These are phyloP conservation scores for Comarum palustre DNA, from an alignment of 306 rosid species.

Conservation along the genomic window DNA sequence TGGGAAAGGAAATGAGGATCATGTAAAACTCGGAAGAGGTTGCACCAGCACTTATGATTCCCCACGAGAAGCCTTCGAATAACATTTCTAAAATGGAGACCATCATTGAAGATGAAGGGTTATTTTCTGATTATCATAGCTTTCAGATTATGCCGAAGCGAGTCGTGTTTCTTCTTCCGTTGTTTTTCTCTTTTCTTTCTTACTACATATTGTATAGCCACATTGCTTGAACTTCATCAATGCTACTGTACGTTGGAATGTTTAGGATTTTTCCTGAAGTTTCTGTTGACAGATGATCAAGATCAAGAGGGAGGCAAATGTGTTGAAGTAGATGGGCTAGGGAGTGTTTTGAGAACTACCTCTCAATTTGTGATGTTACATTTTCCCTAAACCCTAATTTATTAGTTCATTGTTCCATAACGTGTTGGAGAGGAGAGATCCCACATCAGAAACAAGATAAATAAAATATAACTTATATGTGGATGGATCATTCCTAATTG, in stretches of 20 bases:
- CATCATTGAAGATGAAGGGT: constrained; percentile 17
- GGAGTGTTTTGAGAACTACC: neutral
- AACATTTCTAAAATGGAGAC: constrained; percentile 22
- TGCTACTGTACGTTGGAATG: neutral
- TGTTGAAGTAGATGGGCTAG: neutral
- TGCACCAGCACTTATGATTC: constrained; percentile 11
- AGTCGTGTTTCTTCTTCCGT: constrained; percentile 14
- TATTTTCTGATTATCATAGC: neutral
- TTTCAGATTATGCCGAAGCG: constrained; percentile 10
- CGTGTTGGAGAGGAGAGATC: too few relatives aligned
- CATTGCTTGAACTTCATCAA: neutral
- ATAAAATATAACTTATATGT: too few relatives aligned
- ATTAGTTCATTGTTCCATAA: neutral
- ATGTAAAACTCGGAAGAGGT: constrained; percentile 15
- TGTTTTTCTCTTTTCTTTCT: constrained; percentile 6
- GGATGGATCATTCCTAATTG: too few relatives aligned
- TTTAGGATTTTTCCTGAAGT: neutral
- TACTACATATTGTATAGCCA: constrained; percentile 3
- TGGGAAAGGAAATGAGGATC: constrained; percentile 17
- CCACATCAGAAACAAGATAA: too few relatives aligned
- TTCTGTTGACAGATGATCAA: neutral
- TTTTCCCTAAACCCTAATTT: neutral
- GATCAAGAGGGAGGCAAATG: neutral
- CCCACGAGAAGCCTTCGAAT: constrained; percentile 19
- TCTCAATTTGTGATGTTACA: neutral